A percentile compares a stretch with the other conserved stretches of the same genome.
These are phyloP conservation scores for Haplosporangium gracile DNA, from an alignment of 192 early-diverging fungal genomes.

Conservation along the genomic window DNA sequence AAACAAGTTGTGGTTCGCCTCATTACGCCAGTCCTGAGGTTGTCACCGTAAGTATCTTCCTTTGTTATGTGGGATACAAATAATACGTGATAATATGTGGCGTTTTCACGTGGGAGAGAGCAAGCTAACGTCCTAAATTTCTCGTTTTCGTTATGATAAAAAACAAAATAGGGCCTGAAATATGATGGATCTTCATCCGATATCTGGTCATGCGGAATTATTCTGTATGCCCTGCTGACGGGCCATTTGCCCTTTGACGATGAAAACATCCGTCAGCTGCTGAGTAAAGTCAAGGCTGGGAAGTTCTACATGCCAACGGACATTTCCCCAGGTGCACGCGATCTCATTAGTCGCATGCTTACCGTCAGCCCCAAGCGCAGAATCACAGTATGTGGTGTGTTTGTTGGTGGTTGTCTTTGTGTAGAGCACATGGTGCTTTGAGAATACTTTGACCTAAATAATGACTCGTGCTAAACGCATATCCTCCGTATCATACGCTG, in stretches of 20 bases:
- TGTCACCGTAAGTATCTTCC: conserved; percentile 33
- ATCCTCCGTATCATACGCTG: too few relatives aligned
- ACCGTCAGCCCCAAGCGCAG: conserved; percentile 61
- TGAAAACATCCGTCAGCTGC: conserved; percentile 49
- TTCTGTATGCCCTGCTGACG: conserved; percentile 81
- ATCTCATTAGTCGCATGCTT: conserved; percentile 63
- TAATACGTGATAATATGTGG: too few relatives aligned
- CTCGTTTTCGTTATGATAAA: background rate
- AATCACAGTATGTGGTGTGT: conserved; percentile 53
- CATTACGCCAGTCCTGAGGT: conserved; percentile 86
- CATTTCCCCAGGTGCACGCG: conserved; percentile 62
- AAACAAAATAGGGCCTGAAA: conserved; percentile 54
- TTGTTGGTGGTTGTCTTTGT: background rate
- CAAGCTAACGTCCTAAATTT: background rate
- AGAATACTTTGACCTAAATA: background rate
- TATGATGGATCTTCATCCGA: conserved; percentile 82
- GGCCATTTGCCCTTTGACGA: conserved; percentile 82
- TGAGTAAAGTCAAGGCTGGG: conserved; percentile 62
- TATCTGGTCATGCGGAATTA: conserved; percentile 86
- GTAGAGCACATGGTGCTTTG: background rate
- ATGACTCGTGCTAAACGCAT: background rate
- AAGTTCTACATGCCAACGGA: conserved; percentile 66
- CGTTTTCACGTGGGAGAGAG: background rate
- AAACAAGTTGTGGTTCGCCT: conserved; percentile 77
- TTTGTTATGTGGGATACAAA: background rate